These are phyloP conservation scores for Ilyonectria sp. DNA, from an alignment of 2,329 filamentous ascomycete species.

Conservation along the genomic window DNA sequence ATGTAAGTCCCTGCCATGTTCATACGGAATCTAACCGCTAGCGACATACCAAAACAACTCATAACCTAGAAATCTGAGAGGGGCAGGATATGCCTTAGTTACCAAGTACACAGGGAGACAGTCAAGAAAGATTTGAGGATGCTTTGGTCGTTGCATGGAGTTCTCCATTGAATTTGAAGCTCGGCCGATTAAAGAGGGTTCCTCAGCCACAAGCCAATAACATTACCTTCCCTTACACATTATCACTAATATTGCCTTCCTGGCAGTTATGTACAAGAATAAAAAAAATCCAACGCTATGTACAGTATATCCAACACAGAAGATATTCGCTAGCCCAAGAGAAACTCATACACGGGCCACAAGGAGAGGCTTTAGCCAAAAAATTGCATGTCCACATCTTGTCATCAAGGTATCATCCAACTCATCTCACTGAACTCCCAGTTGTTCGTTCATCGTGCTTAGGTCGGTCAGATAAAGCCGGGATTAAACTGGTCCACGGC, in stretches of 20 bases:
- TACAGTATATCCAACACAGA: conserved; percentile 9
- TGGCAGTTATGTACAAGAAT: conserved; percentile 22
- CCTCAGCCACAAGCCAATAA: not conserved
- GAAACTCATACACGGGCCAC: conserved; percentile 14
- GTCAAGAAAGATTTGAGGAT: no score
- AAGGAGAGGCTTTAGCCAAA: conserved; percentile 3
- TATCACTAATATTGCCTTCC: conserved; percentile 20
- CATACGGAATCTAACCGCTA: no score
- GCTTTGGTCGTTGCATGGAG: no score
- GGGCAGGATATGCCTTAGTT: no score
- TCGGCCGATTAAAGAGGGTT: no score
- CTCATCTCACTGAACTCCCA: not conserved
- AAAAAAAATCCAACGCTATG: conserved; percentile 12
- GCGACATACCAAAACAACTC: no score
- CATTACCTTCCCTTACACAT: conserved; percentile 24
- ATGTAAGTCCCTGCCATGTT: no score
- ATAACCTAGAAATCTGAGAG: no score
- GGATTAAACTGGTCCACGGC: conserved; percentile 46
- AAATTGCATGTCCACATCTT: conserved; percentile 15
- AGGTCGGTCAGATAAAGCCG: conserved; percentile 41
- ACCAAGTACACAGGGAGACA: no score
- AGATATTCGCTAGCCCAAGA: conserved; percentile 20
- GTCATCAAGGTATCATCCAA: conserved; percentile 10
- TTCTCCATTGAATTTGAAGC: no score
- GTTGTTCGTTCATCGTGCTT: not conserved